phyloP scores from a whole-genome alignment of 495 filamentous ascomycete genomes.

The Delitschia confertaspora region DNA sequence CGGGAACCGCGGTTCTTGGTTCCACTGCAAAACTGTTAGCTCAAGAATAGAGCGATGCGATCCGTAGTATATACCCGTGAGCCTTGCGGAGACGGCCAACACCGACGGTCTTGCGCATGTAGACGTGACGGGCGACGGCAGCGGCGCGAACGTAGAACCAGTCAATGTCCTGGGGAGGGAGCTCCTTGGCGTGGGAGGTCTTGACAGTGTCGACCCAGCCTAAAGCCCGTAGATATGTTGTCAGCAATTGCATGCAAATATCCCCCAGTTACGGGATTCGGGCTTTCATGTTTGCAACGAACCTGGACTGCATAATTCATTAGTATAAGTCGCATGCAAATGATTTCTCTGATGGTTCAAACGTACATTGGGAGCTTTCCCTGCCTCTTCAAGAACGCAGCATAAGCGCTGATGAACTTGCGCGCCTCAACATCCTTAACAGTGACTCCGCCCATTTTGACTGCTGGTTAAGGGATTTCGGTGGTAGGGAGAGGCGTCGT shows the following conservation, averaged over 20 bases:
- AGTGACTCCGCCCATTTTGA: constrained; percentile 32
- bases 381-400: constrained; percentile 96
- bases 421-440: constrained; percentile 48
- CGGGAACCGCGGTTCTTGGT: constrained; percentile 93
- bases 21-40: constrained; percentile 40
- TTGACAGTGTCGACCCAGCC: constrained; percentile 99
- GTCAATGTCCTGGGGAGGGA: constrained; percentile 58
- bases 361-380: constrained; percentile 90
- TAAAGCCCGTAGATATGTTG: constrained; percentile 41
- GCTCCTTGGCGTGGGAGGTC: constrained; percentile 87
- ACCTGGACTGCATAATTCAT: constrained; percentile 21
- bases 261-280: constrained; percentile 38
- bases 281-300: constrained; percentile 15
- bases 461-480: constrained; percentile 16
- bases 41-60: neutral
- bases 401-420: constrained; percentile 92
- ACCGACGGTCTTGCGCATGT: constrained; percentile 97
- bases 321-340: constrained; percentile 8
- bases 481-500: constrained; percentile 4
- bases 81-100: constrained; percentile 86
- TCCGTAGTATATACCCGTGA: constrained; percentile 46
- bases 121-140: constrained; percentile 92
- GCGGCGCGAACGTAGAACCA: constrained; percentile 97
- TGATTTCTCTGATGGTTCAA: neutral
- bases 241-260: constrained; percentile 31